Evolutionary conservation across 177 flowering plant genomes (phyloP), one percentile per base, ranked within the genome.

Genomic region (Vitis hybrid): DNA sequence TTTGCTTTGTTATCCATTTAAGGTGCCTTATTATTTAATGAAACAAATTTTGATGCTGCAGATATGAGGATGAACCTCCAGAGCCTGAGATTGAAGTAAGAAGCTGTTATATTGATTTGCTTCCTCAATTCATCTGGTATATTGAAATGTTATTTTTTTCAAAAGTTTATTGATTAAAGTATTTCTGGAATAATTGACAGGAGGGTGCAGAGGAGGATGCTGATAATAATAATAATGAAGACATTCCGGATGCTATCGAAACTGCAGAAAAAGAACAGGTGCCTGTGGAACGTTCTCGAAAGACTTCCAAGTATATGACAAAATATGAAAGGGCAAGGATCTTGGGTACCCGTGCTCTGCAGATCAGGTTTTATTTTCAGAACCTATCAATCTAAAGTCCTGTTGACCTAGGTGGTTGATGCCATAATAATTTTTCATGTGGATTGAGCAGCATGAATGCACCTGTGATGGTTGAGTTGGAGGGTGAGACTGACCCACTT

Each of bases 391-490:
- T 60, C 49, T 48, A 13, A 58, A 14, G 27, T 46, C 35, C 63
- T 50, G 32, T n/a, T 56, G 52, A 58, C 12, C 55, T 6, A 58
- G 4, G 57, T 67, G 67, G 51, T 15, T 51, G 11, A 16, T 50
- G 0, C 19, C 18, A 13, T 64, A 59, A 65, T 24, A n/a, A 40
- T 27, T 27, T 63, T 59, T 14, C n/a, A 13, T 51, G 48, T 63
- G 75, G 57, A 19, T 56, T 73, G 74, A 21, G 63, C 94, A 90
- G 97, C 79, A 94, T 92, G 98, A 94, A 94, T 79, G 98, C 98
- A 1, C 98, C 97, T 48, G 98, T 94, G 67, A 94, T 94, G 97
- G 98, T 87, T 70, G 98, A 94, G 84, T 76, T 92, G 84, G 94
- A 94, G 78, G 98, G 98, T 16, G 98, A 94, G 70, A 94, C 98